Base-by-base conservation (phyloP, 371 early-diverging fungal species). In the Mortierella sp. region DNA sequence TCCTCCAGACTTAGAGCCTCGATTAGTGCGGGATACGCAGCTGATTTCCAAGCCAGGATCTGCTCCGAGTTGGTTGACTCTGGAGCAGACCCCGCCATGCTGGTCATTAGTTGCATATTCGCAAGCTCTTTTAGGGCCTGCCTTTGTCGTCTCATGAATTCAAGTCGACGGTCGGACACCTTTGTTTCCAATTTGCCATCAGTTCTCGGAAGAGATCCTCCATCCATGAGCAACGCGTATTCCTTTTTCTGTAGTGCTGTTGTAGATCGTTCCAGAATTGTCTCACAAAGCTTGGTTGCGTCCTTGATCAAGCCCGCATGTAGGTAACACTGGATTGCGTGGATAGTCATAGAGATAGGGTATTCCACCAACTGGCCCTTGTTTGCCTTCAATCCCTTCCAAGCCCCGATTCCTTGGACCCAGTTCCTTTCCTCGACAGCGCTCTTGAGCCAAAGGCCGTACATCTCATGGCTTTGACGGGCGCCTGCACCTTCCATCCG, bases 1-100 rank as follows among this genome's bases (percentile, higher is more conserved):
- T 48, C 34, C 26, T 31, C 60, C 26, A 60, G 60, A 43, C 72
- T 50, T n/a, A 71, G 60, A 21, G 56, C 56, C 50, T 71, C 72
- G 14, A 71, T 71, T 43, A 71, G 37, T 11, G 56, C 48, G 19
- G 72, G 72, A 31, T 64, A 58, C 32, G 53, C 46, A 14, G 19
- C 23, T 2, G 50, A 21, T 47, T 60, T 54, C 72, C 72, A 71
- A 7, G 47, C 60, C 12, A 41, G 37, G 21, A 47, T 27, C 14
- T 27, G 21, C 6, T 14, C 15, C 17, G 24, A 31, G 24, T 37
- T 37, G 3, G 57, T 9, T 7, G 41, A 24, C 24, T 23, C 41
- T 6, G 32, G 28, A 8, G 11, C 4, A 50, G 26, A 4, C 34
- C 48, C 31, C 21, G 23, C 19, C 6, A 51, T 41, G 2, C 23